Evolutionary conservation across 768 basidiomycete species (phyloP), one percentile per base, ranked within the genome.

Genomic region (Lenzites betulinus): DNA sequence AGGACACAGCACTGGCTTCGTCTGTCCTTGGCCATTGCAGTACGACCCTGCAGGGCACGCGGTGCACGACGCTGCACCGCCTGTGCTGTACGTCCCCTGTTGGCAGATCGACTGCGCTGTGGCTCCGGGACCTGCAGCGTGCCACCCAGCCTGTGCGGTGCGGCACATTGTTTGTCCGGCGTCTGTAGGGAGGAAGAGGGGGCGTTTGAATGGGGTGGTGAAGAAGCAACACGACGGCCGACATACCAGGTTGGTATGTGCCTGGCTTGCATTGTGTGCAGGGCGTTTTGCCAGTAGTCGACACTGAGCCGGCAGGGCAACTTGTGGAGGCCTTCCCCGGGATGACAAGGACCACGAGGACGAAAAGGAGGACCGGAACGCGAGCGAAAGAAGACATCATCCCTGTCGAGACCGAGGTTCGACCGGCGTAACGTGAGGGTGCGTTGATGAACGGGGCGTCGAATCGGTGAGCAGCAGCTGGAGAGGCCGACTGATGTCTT

Each of bases 21-120:
- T 51, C 44, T 64, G 63, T 5, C 62, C 59, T 7, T 59, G n/a
- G 8, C 62, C 62, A 46, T 64, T 63, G 59, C 68, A 69, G 33
- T 62, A 58, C 18, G 66, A 51, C 6, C 66, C 68, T 11, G 64
- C 36, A 1, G 66, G 66, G 44, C 68, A 69, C 2, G 49, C 41
- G 1, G 62, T 67, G 63, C 68, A 69, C 6, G 47, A 6, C 16
- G 58, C 59, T 2, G 62, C 51, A 16, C 64, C 64, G 16, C 50
- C 55, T 0, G 60, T 30, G 61, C 66, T 67, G 54, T 61, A 69
- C 22, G 52, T 52, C 3, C 68, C 68, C 22, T 64, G 58, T 28
- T 11, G 30, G 48, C 68, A 69, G 28, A 51, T 52, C 1, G 49
- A 43, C 61, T 69, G 52, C 4, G 44, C 41, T 1, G 60, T 64